Base-by-base conservation (phyloP, 306 rosid species). In the Begonia fuchsioides region DNA sequence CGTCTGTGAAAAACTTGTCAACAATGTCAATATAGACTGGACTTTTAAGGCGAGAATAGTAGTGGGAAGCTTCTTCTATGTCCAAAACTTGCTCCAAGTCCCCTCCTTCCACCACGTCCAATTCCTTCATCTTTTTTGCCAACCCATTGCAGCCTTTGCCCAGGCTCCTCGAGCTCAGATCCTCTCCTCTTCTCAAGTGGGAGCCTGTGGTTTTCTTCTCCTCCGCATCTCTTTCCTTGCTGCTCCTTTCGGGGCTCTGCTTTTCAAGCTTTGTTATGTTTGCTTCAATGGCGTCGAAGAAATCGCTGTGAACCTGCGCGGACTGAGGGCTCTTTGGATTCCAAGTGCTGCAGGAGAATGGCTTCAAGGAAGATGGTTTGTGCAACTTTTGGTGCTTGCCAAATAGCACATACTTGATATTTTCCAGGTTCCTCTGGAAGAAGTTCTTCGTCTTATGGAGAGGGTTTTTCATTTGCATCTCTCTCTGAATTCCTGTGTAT, bases 51-150 rank as follows among this genome's bases (percentile, higher is more conserved):
- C n/a, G n/a, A n/a, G n/a, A n/a, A n/a, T n/a, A n/a, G n/a, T n/a
- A n/a, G n/a, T n/a, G n/a, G n/a, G n/a, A n/a, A n/a, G n/a, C n/a
- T n/a, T n/a, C n/a, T n/a, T n/a, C n/a, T n/a, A n/a, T n/a, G n/a
- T n/a, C n/a, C n/a, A n/a, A n/a, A n/a, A n/a, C n/a, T n/a, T n/a
- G n/a, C n/a, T n/a, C n/a, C n/a, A n/a, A n/a, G n/a, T n/a, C n/a
- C n/a, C n/a, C n/a, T n/a, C n/a, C n/a, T n/a, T 81, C 85, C 54
- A 81, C 60, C 92, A 76, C 73, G 62, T 85, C 92, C 72, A 76
- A 56, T 44, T 82, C 87, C 74, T 76, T 81, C 76, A 85, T 85
- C 78, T 76, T 84, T 39, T 81, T 74, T 32, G 69, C 83, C 38
- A 90, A 58, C 12, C 38, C 67, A 32, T 52, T 59, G 51, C 70